Conservation (phyloP, 257 asterid genomes). For the Solanum dulcamara region DNA sequence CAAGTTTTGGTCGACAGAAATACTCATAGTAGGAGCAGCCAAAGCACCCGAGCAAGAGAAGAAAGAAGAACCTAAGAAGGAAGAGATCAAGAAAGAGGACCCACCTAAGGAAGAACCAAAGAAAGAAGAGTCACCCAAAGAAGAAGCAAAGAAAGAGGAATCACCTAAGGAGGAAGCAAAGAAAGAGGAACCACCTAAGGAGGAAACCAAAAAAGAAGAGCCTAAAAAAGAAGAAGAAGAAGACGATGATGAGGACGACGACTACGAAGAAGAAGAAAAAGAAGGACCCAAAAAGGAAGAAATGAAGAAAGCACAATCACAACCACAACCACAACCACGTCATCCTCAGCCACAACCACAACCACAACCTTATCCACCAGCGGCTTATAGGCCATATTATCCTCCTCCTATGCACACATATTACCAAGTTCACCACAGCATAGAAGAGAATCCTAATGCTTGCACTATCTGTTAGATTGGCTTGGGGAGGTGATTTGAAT, state of each 20-base stretch:
- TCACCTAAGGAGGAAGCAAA: constrained; percentile 13
- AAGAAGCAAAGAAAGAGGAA: constrained; percentile 14
- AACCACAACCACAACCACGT: neutral
- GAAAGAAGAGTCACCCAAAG: constrained; percentile 29
- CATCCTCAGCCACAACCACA: neutral
- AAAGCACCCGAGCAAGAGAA: constrained; percentile 34
- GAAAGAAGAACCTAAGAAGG: constrained; percentile 2
- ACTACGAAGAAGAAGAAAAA: neutral
- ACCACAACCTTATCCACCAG: neutral
- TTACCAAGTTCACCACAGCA: constrained; percentile 42
- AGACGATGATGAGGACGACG: constrained; percentile 18
- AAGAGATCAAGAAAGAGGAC: neutral
- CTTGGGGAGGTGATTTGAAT: neutral
- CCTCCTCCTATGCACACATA: constrained; percentile 37
- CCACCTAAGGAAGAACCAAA: constrained; percentile 8
- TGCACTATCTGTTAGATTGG: constrained; percentile 29
- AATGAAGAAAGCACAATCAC: neutral
- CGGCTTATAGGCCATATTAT: constrained; percentile 19
- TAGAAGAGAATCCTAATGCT: constrained; percentile 64
- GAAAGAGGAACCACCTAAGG: constrained; percentile 17
- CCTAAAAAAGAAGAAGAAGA: constrained; percentile 10
- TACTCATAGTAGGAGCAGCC: constrained; percentile 36
- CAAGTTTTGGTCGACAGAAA: constrained; percentile 34
- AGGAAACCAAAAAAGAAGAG: constrained; percentile 18
- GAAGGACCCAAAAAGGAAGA: constrained; percentile 10